phyloP scores from a whole-genome alignment of 2,329 filamentous ascomycete genomes.

The Didymella lethalis region DNA sequence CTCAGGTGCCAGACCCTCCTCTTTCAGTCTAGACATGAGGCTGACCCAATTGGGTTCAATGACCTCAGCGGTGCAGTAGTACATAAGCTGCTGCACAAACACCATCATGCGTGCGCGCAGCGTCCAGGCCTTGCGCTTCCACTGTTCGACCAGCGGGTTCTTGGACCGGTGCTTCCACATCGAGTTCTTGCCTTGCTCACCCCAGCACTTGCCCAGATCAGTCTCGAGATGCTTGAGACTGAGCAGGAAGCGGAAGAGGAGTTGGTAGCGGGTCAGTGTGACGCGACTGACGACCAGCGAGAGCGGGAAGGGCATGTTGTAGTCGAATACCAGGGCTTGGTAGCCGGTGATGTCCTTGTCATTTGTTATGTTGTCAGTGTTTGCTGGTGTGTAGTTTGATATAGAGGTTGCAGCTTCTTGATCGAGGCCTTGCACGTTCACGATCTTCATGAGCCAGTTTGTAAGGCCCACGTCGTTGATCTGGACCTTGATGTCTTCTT shows the following conservation, averaged over 20 bases:
- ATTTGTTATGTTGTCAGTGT: conserved; percentile 66
- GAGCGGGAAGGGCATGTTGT: conserved; percentile 91
- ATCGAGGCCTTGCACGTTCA: conserved; percentile 95
- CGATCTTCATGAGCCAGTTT: conserved; percentile 93
- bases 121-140: conserved; percentile 93
- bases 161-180: conserved; percentile 85
- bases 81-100: conserved; percentile 94
- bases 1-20: conserved; percentile 52
- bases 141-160: conserved; percentile 78
- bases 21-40: conserved; percentile 84
- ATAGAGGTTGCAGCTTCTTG: conserved; percentile 72
- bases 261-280: conserved; percentile 95
- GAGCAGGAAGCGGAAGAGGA: conserved; percentile 91
- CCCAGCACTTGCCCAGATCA: conserved; percentile 86
- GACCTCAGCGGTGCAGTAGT: conserved; percentile 96
- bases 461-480: conserved; percentile 96
- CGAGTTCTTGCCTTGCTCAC: conserved; percentile 80
- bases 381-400: conserved; percentile 75
- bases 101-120: conserved; percentile 92
- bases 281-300: conserved; percentile 95
- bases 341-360: conserved; percentile 90
- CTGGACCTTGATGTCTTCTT: conserved; percentile 96
- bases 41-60: conserved; percentile 97
- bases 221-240: conserved; percentile 89
- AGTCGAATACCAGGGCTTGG: conserved; percentile 92